phyloP scores from a whole-genome alignment of 306 rosid genomes.

The Hippophae rhamnoides region DNA sequence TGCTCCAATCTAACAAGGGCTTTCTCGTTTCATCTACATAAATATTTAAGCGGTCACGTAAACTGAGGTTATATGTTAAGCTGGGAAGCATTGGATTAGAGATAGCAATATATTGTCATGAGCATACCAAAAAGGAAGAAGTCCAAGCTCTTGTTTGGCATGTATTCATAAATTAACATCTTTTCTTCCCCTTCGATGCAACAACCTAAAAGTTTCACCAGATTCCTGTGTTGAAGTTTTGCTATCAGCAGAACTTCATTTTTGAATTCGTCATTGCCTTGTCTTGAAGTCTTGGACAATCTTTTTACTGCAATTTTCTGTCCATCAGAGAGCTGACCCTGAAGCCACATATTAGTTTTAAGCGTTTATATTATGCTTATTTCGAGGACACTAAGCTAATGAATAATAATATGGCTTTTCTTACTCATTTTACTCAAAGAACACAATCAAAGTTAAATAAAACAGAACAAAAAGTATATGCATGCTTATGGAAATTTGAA shows the following conservation, averaged over 20 bases:
- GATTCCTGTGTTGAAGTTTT: constrained; percentile 52
- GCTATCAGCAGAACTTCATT: constrained; percentile 45
- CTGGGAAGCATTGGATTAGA: not conserved
- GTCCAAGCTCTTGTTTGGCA: constrained; percentile 56
- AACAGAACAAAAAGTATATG: not conserved
- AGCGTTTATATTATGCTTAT: not conserved
- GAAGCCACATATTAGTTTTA: not conserved
- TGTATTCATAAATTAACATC: constrained; percentile 43
- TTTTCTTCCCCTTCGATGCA: constrained; percentile 37
- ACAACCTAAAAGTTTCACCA: constrained; percentile 50
- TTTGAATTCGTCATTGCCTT: constrained; percentile 48
- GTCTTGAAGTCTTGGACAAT: constrained; percentile 38
- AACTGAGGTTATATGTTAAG: not conserved
- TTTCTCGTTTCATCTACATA: constrained; percentile 24
- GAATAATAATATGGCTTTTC: not conserved
- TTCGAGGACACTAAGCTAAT: not conserved
- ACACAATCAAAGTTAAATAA: not conserved
- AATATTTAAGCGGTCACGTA: not conserved
- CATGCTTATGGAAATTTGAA: not conserved
- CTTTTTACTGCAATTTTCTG: constrained; percentile 32
- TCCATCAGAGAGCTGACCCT: constrained; percentile 13
- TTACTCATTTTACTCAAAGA: not conserved
- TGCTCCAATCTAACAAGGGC: constrained; percentile 33
- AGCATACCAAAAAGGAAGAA: constrained; percentile 40
- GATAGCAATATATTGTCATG: not conserved